These are phyloP conservation scores for Vaccinium macrocarpon DNA, from an alignment of 148 eudicot species.

Conservation along the genomic window DNA sequence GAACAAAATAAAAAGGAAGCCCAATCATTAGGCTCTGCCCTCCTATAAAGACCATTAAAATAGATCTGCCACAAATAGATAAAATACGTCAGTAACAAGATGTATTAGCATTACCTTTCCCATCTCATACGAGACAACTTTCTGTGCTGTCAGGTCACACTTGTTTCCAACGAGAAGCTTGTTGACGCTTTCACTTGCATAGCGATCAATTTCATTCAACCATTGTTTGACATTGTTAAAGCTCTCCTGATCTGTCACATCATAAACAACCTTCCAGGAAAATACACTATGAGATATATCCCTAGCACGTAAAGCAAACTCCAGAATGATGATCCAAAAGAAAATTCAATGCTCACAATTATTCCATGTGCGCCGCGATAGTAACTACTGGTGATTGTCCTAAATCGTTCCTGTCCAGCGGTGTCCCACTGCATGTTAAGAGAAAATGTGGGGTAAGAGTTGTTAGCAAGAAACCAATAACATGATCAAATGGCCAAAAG, in stretches of 20 bases:
- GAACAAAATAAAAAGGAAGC: conserved; percentile 9
- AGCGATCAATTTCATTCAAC: conserved; percentile 60
- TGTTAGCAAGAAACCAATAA: background rate
- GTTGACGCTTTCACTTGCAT: conserved; percentile 57
- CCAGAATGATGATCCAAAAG: background rate
- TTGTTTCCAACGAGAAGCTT: conserved; percentile 60
- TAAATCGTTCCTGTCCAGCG: conserved; percentile 81
- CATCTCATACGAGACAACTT: conserved; percentile 46
- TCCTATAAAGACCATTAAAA: background rate
- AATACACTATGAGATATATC: background rate
- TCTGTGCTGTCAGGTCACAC: conserved; percentile 46
- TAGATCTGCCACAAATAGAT: background rate
- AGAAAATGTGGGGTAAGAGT: background rate
- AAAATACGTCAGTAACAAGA: background rate
- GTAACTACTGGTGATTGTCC: conserved; percentile 80
- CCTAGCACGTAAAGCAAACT: background rate
- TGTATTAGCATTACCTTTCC: conserved; percentile 34
- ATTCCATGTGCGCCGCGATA: conserved; percentile 84
- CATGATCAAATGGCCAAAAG: background rate
- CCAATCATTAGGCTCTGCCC: background rate
- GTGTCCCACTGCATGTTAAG: conserved; percentile 63
- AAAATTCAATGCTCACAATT: conserved; percentile 40
- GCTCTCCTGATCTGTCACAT: conserved; percentile 54
- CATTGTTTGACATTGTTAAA: conserved; percentile 57
- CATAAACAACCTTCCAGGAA: conserved; percentile 45